Evolutionary conservation across 257 asterid genomes (phyloP), one percentile per base, ranked within the genome.

Genomic region (Solanum medicagineum): DNA sequence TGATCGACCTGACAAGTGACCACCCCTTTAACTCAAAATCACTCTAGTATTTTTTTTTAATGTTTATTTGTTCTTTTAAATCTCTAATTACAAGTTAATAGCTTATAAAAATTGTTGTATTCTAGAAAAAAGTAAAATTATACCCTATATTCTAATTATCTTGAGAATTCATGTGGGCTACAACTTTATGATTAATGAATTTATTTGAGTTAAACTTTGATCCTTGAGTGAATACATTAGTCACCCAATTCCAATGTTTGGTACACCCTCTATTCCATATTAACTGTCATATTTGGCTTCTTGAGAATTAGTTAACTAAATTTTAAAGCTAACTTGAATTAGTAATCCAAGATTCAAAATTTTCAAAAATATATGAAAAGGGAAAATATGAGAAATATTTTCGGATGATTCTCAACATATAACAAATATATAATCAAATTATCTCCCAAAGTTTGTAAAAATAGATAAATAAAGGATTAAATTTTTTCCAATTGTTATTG

Each of bases 1-100:
- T 6, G 10, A 70, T 70, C 29, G 51, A 70, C 49, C 0, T 15
- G 0, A 62, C 0, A 0, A 62, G 36, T 15, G 0, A 62, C 0
- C 0, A 62, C 69, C 53, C 24, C 20, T 69, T 16, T 70, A 5
- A n/a, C 66, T 59, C 29, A n/a, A 0, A 59, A 59, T 59, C 66
- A 60, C 32, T n/a, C 1, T 29, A 10, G 22, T n/a, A 60, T 10
- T 2, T n/a, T 60, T n/a, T 60, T n/a, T 9, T 0, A 20, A 20
- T 59, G 1, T 40, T 70, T 40, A 40, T 70, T 26, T 11, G 29
- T 73, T 44, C 40, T 44, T 44, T 73, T n/a, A 60, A 10, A 59
- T n/a, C 15, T 60, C 32, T n/a, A n/a, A 29, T 59, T 60, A 26
- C 15, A 60, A 60, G 10, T n/a, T 10, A 1, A 44, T 12, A 22